Evolutionary conservation across 2,329 filamentous ascomycete species (phyloP).

Genomic region (Nemania bipapillata): DNA sequence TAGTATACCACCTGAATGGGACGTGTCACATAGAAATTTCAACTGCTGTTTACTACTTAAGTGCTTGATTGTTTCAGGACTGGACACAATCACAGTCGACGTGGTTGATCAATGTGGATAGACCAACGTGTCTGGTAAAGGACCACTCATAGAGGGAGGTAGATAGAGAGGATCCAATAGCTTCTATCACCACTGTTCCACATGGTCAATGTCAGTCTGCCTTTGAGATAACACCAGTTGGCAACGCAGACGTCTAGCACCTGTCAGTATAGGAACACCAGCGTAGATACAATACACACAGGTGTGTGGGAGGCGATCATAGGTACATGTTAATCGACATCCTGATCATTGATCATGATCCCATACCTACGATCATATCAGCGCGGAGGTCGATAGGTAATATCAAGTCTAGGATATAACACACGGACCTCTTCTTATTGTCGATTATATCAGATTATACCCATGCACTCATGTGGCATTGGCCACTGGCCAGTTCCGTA

Average conservation of each 20-base stretch:
- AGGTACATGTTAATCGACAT: no score
- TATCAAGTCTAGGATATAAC: constrained; percentile 1
- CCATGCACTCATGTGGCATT: constrained; percentile 15
- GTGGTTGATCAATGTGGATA: background rate
- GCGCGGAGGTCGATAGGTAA: background rate
- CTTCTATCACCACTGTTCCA: constrained; percentile 11
- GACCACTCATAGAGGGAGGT: background rate
- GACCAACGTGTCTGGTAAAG: background rate
- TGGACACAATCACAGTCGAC: constrained; percentile 4
- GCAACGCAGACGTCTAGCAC: background rate
- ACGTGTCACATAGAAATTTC: background rate
- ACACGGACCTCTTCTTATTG: constrained; percentile 30
- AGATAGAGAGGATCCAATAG: background rate
- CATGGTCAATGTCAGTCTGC: constrained; percentile 7
- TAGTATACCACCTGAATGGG: background rate
- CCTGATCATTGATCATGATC: constrained; percentile 4
- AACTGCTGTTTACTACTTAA: background rate
- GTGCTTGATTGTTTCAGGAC: background rate
- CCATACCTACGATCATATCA: background rate
- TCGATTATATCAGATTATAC: constrained; percentile 1
- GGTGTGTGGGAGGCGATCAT: background rate
- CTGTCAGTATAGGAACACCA: no score
- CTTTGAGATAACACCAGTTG: background rate
- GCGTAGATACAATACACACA: no score
- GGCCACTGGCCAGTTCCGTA: constrained; percentile 1